Evolutionary conservation across 2,329 filamentous ascomycete species (phyloP), one percentile per base, ranked within the genome.

Genomic region (Aspergillus pseudonomiae): DNA sequence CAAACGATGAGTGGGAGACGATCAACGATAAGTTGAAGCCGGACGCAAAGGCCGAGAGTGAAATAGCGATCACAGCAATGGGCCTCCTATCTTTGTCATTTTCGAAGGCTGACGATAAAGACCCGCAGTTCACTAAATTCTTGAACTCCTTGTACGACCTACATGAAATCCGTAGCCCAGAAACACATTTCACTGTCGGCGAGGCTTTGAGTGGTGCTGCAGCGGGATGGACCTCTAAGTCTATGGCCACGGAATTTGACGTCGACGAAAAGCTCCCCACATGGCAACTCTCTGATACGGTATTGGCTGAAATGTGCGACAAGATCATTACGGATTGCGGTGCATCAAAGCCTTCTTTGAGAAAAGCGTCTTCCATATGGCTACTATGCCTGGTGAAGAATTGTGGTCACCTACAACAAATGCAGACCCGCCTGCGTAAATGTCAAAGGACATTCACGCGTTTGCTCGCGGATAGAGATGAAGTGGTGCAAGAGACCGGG

Each of bases 291-390:
- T 73, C 77, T 7, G 68, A 72, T 21, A 72, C 70, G 1, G 77
- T 84, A 58, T 79, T 90, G 30, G 79, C 79, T 10, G 78, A 81
- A 0, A 83, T 92, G 1, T 80, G 96, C 6, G 86, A 91, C 63
- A 93, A 90, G 73, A 85, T 96, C 2, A 83, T 98, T 54, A 80
- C 81, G 2, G 90, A 95, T 71, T 95, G 91, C 79, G 90, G 91
- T 71, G 88, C 90, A 10, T 93, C 92, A 0, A 97, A 97, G 73
- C 95, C 95, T 1, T 91, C 93, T 0, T 82, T 97, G 5, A 89
- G 93, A 70, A 97, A 97, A 75, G 93, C 94, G 3, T 94, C 94
- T 0, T 93, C 93, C 0, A 96, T 99, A 70, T 98, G 95, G 95
- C 85, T 98, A 0, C 89, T 98, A 63, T 96, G 91, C 72, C 80